phyloP scores from a whole-genome alignment of 2,329 filamentous ascomycete species.

The Amylocarpus encephaloides region DNA sequence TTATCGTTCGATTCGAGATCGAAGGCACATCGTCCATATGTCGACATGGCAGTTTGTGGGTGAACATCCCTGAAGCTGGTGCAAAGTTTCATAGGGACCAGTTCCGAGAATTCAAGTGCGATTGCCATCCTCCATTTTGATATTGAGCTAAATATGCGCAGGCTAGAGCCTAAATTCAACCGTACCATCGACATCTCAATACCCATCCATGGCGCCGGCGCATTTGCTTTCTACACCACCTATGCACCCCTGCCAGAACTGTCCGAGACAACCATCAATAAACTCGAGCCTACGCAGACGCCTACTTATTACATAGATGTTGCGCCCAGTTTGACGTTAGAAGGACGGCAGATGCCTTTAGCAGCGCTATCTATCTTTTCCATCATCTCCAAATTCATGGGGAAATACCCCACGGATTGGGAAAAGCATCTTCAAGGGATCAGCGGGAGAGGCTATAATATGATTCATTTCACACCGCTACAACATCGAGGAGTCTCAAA shows the following conservation, averaged over 20 bases:
- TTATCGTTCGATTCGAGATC: conserved; percentile 81
- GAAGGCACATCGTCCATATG: conserved; percentile 95
- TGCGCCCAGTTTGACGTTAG: conserved; percentile 69
- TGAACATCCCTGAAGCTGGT: conserved; percentile 81
- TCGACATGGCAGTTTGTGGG: conserved; percentile 88
- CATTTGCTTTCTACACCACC: conserved; percentile 91
- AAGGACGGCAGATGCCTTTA: conserved; percentile 68
- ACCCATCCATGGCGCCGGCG: conserved; percentile 73
- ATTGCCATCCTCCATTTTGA: conserved; percentile 11
- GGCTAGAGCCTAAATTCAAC: conserved; percentile 88
- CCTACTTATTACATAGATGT: conserved; percentile 90
- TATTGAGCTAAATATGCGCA: conserved; percentile 34
- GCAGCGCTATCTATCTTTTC: conserved; percentile 89
- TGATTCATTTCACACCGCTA: conserved; percentile 96
- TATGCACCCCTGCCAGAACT: conserved; percentile 80
- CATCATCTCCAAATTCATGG: conserved; percentile 96
- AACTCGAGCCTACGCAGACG: conserved; percentile 58
- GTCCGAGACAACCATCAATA: conserved; percentile 42
- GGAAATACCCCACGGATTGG: conserved; percentile 84
- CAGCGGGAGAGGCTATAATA: conserved; percentile 89
- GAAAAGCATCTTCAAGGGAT: conserved; percentile 83
- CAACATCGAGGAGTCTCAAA: conserved; percentile 86
- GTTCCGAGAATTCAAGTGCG: conserved; percentile 87
- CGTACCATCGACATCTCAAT: conserved; percentile 85
- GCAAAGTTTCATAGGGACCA: conserved; percentile 68